Evolutionary conservation across 352 stramenopile species (phyloP).

Genomic region (Phytophthora kernoviae): DNA sequence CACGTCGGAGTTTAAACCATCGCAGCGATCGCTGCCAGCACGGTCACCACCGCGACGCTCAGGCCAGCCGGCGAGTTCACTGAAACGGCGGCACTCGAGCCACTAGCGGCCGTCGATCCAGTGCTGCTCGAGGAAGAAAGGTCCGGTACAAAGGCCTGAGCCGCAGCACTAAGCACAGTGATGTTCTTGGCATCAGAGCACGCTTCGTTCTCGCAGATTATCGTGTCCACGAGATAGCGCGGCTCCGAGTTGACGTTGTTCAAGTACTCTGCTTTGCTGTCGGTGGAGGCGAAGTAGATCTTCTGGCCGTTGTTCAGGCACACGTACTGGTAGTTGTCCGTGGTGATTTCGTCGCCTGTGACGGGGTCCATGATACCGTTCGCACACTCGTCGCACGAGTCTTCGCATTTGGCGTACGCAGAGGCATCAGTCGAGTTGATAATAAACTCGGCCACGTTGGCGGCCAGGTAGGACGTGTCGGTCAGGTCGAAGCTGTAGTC

Average conservation of each 20-base stretch:
- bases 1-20: constrained; percentile 18
- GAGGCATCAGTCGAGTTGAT: constrained; percentile 40
- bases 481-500: constrained; percentile 64
- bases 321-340: constrained; percentile 70
- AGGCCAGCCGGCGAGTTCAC: constrained; percentile 16
- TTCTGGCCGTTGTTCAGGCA: constrained; percentile 82
- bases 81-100: constrained; percentile 27
- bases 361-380: constrained; percentile 67
- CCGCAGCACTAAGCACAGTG: constrained; percentile 51
- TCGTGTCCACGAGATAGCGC: constrained; percentile 57
- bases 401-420: constrained; percentile 36
- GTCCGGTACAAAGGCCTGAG: constrained; percentile 34
- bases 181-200: constrained; percentile 69
- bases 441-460: constrained; percentile 64
- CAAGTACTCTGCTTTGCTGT: constrained; percentile 65
- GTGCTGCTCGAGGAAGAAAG: constrained; percentile 23
- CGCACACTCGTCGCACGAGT: constrained; percentile 54
- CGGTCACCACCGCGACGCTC: constrained; percentile 15
- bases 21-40: constrained; percentile 15
- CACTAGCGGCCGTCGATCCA: constrained; percentile 21
- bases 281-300: constrained; percentile 78
- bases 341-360: constrained; percentile 56
- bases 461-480: constrained; percentile 70
- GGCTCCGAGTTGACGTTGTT: constrained; percentile 58
- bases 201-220: constrained; percentile 56